Evolutionary conservation across 2,329 filamentous ascomycete species (phyloP).

Genomic region (Aspergillus brunneoviolaceus): DNA sequence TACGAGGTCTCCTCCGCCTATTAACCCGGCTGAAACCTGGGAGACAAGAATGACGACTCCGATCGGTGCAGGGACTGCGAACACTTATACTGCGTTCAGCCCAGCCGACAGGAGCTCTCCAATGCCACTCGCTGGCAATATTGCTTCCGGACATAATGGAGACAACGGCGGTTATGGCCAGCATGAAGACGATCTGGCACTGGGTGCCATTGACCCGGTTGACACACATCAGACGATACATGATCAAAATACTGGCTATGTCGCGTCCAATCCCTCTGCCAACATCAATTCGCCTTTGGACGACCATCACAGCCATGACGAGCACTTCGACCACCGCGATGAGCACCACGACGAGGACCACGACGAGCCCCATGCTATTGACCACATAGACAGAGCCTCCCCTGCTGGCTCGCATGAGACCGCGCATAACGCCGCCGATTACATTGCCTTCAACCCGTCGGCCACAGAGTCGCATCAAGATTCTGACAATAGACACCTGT

Average conservation of each 20-base stretch:
- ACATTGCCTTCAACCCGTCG: background rate
- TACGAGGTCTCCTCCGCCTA: constrained; percentile 15
- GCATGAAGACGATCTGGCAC: background rate
- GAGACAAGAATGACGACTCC: constrained; percentile 20
- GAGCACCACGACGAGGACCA: background rate
- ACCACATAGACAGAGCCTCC: background rate
- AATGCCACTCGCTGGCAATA: background rate
- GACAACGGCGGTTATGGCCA: background rate
- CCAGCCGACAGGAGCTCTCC: background rate
- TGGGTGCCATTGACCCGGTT: background rate
- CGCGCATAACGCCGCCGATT: background rate
- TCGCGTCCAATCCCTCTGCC: constrained; percentile 23
- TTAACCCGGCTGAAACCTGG: constrained; percentile 17
- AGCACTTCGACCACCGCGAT: background rate
- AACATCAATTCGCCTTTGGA: background rate
- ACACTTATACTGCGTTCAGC: background rate
- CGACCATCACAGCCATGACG: background rate
- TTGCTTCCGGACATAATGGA: background rate
- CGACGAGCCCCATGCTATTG: background rate
- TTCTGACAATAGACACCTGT: background rate
- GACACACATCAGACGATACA: background rate
- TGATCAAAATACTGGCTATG: constrained; percentile 13
- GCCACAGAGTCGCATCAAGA: background rate
- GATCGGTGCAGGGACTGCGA: background rate
- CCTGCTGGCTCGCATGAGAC: background rate